Conservation (phyloP, 805 yeast genomes). For the Tetrapisispora fleetii region DNA sequence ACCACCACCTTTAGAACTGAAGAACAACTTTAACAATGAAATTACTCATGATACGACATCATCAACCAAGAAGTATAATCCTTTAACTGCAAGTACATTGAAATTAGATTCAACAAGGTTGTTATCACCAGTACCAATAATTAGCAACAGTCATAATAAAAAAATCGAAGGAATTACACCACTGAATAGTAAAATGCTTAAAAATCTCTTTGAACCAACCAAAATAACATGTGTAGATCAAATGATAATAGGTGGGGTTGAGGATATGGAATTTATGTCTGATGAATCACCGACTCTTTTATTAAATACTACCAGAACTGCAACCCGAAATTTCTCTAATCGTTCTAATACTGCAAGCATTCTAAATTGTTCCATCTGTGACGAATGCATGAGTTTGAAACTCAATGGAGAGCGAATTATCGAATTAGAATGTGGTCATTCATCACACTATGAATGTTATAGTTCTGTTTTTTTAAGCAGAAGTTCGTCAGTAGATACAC, state of each 20-base stretch:
- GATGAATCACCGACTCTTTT: conserved; percentile 19
- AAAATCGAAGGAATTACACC: conserved; percentile 1
- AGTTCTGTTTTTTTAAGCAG: conserved; percentile 21
- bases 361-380: conserved; percentile 34
- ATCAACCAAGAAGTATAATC: background rate
- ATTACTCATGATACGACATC: background rate
- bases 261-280: conserved; percentile 14
- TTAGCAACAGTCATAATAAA: background rate
- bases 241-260: conserved; percentile 4
- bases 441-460: conserved; percentile 37
- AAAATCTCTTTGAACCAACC: background rate
- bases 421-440: conserved; percentile 36
- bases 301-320: conserved; percentile 8
- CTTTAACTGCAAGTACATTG: background rate
- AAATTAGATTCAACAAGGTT: background rate
- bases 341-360: conserved; percentile 6
- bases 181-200: background rate
- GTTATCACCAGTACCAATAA: background rate
- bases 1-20: background rate
- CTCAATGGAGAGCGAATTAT: conserved; percentile 36
- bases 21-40: background rate
- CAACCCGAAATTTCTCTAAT: conserved; percentile 8
- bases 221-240: conserved; percentile 1
- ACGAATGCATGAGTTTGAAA: conserved; percentile 32
- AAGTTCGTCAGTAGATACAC: conserved; percentile 10